A percentile compares a stretch with the other conserved stretches of the same genome.
phyloP scores from a whole-genome alignment of 2,329 filamentous ascomycete species.

The Karstenula rhodostoma region DNA sequence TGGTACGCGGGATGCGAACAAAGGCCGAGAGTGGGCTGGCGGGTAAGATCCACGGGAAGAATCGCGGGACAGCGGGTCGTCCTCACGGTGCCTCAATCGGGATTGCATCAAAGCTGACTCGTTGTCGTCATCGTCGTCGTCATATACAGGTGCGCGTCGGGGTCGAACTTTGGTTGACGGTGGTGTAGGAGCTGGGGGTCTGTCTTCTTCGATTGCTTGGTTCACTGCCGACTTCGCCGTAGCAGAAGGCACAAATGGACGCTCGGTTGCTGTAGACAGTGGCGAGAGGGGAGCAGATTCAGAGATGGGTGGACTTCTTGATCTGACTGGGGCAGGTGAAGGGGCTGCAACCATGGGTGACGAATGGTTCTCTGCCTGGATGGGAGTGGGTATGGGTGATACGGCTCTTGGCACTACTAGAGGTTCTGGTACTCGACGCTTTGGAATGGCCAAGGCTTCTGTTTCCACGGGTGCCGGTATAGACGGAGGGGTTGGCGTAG shows the following conservation, averaged over 20 bases:
- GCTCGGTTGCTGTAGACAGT: conserved; percentile 31
- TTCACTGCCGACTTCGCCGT: conserved; percentile 33
- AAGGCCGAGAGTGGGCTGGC: conserved; percentile 35
- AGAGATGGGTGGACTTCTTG: conserved; percentile 26
- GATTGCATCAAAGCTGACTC: conserved; percentile 37
- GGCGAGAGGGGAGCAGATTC: conserved; percentile 28
- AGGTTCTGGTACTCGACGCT: neutral
- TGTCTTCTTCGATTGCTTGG: conserved; percentile 37
- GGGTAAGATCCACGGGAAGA: conserved; percentile 33
- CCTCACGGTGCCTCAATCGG: conserved; percentile 31
- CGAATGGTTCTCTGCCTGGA: neutral
- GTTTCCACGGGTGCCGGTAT: conserved; percentile 1
- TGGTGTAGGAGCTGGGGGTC: conserved; percentile 47
- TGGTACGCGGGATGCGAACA: conserved; percentile 48
- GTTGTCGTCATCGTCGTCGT: conserved; percentile 44
- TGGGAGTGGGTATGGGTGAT: neutral
- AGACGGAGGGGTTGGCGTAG: conserved; percentile 2
- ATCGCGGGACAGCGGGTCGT: conserved; percentile 37
- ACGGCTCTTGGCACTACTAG: neutral
- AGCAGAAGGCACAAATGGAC: conserved; percentile 23
- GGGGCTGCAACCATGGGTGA: conserved; percentile 4
- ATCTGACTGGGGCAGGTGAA: conserved; percentile 16
- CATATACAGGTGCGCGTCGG: conserved; percentile 42
- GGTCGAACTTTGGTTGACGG: conserved; percentile 40
- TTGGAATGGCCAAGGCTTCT: neutral